Evolutionary conservation across 441 rosid genomes (phyloP).

Genomic region (Breynia disticha): DNA sequence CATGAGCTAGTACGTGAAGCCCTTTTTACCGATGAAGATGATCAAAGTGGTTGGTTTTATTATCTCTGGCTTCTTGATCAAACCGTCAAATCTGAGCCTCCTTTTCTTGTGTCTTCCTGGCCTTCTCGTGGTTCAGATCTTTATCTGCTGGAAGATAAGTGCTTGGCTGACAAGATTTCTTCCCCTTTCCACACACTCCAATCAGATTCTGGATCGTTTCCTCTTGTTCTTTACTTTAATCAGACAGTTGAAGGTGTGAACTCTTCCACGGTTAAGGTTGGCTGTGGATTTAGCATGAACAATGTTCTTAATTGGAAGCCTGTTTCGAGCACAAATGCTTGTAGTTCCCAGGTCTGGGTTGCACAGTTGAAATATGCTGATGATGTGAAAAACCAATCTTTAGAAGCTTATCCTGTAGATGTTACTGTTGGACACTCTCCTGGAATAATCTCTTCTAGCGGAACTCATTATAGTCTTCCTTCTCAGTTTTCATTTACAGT

Average conservation of each 20-base stretch:
- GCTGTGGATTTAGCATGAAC: constrained; percentile 26
- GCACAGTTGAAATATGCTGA: constrained; percentile 31
- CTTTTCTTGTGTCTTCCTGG: constrained; percentile 70
- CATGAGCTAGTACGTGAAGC: constrained; percentile 64
- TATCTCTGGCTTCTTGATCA: constrained; percentile 93
- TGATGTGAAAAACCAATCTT: constrained; percentile 17
- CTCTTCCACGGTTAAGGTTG: constrained; percentile 43
- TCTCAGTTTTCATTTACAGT: constrained; percentile 39
- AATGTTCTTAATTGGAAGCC: constrained; percentile 59
- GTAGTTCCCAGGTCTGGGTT: constrained; percentile 54
- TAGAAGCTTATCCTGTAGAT: constrained; percentile 30
- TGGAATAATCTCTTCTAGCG: constrained; percentile 60
- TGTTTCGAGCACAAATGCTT: constrained; percentile 28
- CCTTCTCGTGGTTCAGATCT: constrained; percentile 62
- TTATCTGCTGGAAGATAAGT: constrained; percentile 27
- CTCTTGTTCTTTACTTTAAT: constrained; percentile 64
- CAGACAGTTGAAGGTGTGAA: constrained; percentile 66
- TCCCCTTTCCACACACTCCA: constrained; percentile 25
- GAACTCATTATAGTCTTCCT: constrained; percentile 31
- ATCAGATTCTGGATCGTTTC: constrained; percentile 43
- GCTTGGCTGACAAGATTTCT: constrained; percentile 18
- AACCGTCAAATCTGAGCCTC: constrained; percentile 56
- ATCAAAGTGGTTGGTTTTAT: constrained; percentile 98
- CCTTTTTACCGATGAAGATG: constrained; percentile 76
- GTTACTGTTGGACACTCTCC: constrained; percentile 54